Evolutionary conservation across 108 stramenopile genomes (phyloP), one percentile per base, ranked within the genome.

Genomic region (Conticribra weissflogii): DNA sequence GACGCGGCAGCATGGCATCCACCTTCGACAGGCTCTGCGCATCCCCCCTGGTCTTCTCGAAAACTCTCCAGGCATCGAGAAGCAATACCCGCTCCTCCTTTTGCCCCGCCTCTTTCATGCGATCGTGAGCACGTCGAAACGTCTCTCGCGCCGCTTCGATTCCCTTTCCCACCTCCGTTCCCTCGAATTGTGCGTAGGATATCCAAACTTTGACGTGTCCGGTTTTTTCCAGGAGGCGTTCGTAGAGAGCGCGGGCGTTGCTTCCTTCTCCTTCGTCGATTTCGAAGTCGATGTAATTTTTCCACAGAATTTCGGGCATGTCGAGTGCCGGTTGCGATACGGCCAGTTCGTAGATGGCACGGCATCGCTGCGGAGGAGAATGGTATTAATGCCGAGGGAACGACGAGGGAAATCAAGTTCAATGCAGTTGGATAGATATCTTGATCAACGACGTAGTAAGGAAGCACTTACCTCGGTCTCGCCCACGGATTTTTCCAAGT

Each of bases 251-350:
- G 54, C 97, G 87, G 33, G 85, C 95, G 32, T 88, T 83, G 25
- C 71, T 81, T 5, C 84, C 88, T 63, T 94, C 87, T 3, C 88
- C 85, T 72, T 95, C 92, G 8, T 88, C 83, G 49, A 97, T 95
- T 84, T 99, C 98, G 67, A 98, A 96, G 81, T 99, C 99, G 68
- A 99, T 98, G 77, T 94, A 98, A 23, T 81, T 83, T 74, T 98
- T 98, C 99, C 99, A 99, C 29, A 98, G 72, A 46, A 93, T 76
- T 71, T 99, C 99, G 28, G 99, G 99, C 96, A 96, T 97, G 74
- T 99, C 99, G 31, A 99, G 85, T 27, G 85, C 85, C 3, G 95
- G 66, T 68, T 97, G 98, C 22, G 81, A 59, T 18, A 99, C 81
- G 19, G 97, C 99, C 29, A 99, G 81, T 76, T 98, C 97, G 59